These are phyloP conservation scores for Salix brachista DNA, from an alignment of 345 rosid species.

Conservation along the genomic window DNA sequence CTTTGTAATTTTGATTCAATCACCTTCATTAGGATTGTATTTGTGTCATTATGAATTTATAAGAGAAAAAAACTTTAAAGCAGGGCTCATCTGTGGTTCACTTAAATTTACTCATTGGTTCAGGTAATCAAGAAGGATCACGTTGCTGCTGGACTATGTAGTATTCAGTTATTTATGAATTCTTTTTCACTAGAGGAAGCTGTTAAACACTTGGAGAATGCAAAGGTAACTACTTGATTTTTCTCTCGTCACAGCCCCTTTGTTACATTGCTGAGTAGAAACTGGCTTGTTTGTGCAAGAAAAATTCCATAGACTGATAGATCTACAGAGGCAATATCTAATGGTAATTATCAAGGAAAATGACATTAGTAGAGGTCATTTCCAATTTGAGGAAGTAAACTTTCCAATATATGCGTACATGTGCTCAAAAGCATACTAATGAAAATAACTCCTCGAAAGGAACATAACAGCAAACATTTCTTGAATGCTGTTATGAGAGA, in stretches of 20 bases:
- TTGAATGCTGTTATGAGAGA: neutral
- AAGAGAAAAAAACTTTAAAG: neutral
- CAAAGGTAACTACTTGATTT: constrained; percentile 51
- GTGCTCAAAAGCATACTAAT: neutral
- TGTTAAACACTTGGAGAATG: constrained; percentile 80
- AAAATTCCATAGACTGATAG: neutral
- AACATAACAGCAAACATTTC: neutral
- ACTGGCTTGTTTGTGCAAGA: neutral
- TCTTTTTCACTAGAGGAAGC: constrained; percentile 88
- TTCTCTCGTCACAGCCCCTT: neutral
- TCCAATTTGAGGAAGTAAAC: neutral
- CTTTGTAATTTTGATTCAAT: neutral
- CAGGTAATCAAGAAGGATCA: constrained; percentile 95
- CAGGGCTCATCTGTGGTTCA: neutral
- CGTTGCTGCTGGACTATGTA: constrained; percentile 92
- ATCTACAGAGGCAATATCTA: neutral
- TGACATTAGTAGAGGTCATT: neutral
- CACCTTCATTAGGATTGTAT: neutral
- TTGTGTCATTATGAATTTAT: too few relatives aligned
- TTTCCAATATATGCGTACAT: neutral
- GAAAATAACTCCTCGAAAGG: neutral
- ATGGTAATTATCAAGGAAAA: neutral
- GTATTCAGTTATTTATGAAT: constrained; percentile 89
- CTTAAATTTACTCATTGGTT: constrained; percentile 15
- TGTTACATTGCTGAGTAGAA: constrained; percentile 2